A percentile compares a stretch with the other conserved stretches of the same genome.
phyloP scores from a whole-genome alignment of 192 early-diverging fungal genomes.

The Coemansia sp. region DNA sequence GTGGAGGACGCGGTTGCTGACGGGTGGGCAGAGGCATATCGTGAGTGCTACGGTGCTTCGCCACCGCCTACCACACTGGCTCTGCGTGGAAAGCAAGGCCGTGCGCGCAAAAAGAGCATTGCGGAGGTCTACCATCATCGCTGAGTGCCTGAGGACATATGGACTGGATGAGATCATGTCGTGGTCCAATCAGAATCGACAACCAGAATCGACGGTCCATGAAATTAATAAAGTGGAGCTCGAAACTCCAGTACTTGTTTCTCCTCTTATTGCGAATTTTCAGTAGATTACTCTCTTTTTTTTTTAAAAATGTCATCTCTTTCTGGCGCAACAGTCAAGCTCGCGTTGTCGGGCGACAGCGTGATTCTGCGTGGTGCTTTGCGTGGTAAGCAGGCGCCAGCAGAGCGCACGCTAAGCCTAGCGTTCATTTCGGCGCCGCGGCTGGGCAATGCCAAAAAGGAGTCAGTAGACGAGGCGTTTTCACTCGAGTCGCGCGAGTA shows the following conservation, averaged over 20 bases:
- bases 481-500: conserved; percentile 90
- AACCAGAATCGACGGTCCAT: conserved; percentile 1
- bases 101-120: neutral
- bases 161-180: conserved; percentile 11
- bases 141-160: conserved; percentile 7
- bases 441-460: conserved; percentile 73
- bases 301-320: conserved; percentile 15
- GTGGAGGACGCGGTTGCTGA: conserved; percentile 70
- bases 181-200: conserved; percentile 21
- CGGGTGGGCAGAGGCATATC: conserved; percentile 15
- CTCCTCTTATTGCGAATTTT: no score
- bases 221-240: no score
- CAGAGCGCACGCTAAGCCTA: conserved; percentile 83
- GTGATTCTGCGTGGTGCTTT: conserved; percentile 86
- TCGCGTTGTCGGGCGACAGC: conserved; percentile 89
- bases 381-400: conserved; percentile 75
- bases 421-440: conserved; percentile 83
- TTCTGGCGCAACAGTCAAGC: conserved; percentile 80
- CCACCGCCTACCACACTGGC: neutral
- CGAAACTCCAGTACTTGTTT: no score
- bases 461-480: conserved; percentile 83
- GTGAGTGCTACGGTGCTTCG: neutral
- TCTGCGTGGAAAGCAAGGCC: conserved; percentile 1
- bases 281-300: no score
- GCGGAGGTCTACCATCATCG: neutral